These are phyloP conservation scores for Neoboletus magnificus DNA, from an alignment of 768 basidiomycete species.

Conservation along the genomic window DNA sequence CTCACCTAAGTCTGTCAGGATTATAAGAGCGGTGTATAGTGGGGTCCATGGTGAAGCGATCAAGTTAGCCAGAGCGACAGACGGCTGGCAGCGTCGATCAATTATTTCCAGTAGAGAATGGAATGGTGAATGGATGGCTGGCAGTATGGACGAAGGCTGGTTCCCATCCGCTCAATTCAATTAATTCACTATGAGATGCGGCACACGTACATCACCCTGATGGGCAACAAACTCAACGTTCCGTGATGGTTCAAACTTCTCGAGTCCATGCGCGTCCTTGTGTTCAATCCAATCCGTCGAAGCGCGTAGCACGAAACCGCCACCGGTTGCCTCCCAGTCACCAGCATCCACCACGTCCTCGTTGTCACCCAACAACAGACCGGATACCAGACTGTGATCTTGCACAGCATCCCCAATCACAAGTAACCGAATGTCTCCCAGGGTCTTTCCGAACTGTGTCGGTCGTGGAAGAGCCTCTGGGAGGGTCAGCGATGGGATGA, in stretches of 20 bases:
- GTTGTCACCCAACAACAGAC: conserved; percentile 57
- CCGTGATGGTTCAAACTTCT: conserved; percentile 59
- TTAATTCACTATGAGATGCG: background rate
- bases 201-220: conserved; percentile 45
- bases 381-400: conserved; percentile 37
- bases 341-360: conserved; percentile 66
- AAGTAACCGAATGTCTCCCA: conserved; percentile 59
- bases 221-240: conserved; percentile 61
- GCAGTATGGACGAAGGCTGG: conserved; percentile 35
- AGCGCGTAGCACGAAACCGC: conserved; percentile 48
- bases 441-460: conserved; percentile 64
- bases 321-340: conserved; percentile 49
- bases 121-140: conserved; percentile 56
- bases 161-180: conserved; percentile 8
- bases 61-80: conserved; percentile 46
- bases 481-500: conserved; percentile 67
- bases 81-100: conserved; percentile 51
- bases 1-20: conserved; percentile 50
- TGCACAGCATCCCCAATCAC: conserved; percentile 46
- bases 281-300: conserved; percentile 76
- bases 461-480: conserved; percentile 60
- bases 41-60: conserved; percentile 58
- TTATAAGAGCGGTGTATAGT: conserved; percentile 57
- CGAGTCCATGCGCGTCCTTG: conserved; percentile 58
- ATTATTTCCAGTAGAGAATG: conserved; percentile 50